These are phyloP conservation scores for Ceratobasidium theobromae DNA, from an alignment of 1,284 basidiomycete species.

Conservation along the genomic window DNA sequence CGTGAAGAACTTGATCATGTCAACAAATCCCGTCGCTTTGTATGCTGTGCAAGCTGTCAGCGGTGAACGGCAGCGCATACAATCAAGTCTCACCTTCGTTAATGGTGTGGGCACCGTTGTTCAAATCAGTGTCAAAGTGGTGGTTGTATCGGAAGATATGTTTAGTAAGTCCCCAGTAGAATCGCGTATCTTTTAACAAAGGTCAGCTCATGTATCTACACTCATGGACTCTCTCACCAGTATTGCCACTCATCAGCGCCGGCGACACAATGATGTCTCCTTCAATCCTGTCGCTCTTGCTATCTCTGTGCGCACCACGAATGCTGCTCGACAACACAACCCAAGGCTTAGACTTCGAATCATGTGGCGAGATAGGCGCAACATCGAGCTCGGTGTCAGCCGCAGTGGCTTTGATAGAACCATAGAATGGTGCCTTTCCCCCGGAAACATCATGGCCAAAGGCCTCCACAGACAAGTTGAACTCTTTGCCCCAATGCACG, in stretches of 20 bases:
- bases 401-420: constrained; percentile 46
- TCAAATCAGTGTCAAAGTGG: constrained; percentile 23
- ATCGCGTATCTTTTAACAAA: constrained; percentile 50
- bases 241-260: constrained; percentile 52
- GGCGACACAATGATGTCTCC: constrained; percentile 51
- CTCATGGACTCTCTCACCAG: constrained; percentile 37
- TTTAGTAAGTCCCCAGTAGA: constrained; percentile 53
- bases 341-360: constrained; percentile 47
- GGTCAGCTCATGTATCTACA: neutral
- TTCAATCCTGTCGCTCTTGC: constrained; percentile 24
- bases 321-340: constrained; percentile 54
- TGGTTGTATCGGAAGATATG: constrained; percentile 58
- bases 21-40: constrained; percentile 20
- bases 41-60: constrained; percentile 1
- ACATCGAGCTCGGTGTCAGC: constrained; percentile 53
- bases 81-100: constrained; percentile 51
- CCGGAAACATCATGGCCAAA: constrained; percentile 46
- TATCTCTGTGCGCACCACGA: constrained; percentile 40
- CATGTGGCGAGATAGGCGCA: constrained; percentile 55
- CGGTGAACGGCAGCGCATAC: neutral
- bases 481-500: constrained; percentile 47
- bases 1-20: constrained; percentile 28
- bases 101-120: constrained; percentile 60
- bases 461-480: constrained; percentile 56
- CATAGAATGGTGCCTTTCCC: neutral